Evolutionary conservation across 768 basidiomycete species (phyloP).

Genomic region (Terana coerulea): DNA sequence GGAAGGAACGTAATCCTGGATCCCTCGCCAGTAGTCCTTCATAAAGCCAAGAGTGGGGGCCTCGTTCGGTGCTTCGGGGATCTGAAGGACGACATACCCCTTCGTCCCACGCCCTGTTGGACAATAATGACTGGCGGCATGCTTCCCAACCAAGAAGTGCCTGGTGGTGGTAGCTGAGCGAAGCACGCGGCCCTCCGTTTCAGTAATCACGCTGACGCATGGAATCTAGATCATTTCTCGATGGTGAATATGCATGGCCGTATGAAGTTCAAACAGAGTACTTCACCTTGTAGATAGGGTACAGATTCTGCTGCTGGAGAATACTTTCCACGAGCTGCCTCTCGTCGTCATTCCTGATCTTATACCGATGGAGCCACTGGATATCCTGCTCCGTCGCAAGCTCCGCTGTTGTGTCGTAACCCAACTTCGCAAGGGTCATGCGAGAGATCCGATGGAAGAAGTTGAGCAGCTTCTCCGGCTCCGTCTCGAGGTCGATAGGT

Average conservation of each 20-base stretch:
- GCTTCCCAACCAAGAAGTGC: background rate
- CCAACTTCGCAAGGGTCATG: background rate
- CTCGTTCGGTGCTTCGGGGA: background rate
- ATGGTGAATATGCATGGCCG: background rate
- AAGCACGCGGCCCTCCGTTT: too few relatives aligned
- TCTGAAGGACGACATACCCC: background rate
- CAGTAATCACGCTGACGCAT: background rate
- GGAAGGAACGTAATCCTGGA: background rate
- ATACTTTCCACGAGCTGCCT: background rate
- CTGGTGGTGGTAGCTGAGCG: too few relatives aligned
- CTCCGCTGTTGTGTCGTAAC: background rate
- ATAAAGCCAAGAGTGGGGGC: background rate
- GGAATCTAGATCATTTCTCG: too few relatives aligned
- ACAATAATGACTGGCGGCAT: background rate
- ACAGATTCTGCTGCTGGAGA: background rate
- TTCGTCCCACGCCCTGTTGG: background rate
- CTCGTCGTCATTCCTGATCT: background rate
- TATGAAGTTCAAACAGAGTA: background rate
- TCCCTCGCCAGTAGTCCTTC: background rate
- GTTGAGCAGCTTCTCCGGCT: background rate
- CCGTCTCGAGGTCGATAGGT: background rate
- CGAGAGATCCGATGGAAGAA: background rate
- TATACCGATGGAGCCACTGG: background rate
- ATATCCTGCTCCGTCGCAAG: background rate
- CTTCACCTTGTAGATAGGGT: background rate